Base-by-base conservation (phyloP, 2,329 filamentous ascomycete species). In the Alternaria hordeiaustralica region DNA sequence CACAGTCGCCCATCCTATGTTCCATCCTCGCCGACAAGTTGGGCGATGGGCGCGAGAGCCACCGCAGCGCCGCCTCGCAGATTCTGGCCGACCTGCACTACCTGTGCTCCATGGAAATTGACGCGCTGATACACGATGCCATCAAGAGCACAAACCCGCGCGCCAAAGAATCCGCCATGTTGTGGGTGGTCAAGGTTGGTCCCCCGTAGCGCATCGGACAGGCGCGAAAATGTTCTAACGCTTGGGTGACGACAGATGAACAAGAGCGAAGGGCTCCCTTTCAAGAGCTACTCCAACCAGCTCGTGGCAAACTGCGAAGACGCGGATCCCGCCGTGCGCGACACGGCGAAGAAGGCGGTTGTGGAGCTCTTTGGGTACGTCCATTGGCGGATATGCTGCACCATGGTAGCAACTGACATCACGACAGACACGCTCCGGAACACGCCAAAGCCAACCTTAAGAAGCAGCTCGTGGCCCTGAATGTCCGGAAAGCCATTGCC, bases 261-360 rank as follows among this genome's bases (percentile, higher is more conserved):
- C 78, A 87, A 90, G 75, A 90, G 93, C 58, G 88, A 94, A 62
- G 89, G 88, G 43, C 84, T 97, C 68, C 89, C 90, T 41, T 97
- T 97, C 81, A 91, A 93, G 66, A 84, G 84, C 73, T 97, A 96
- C 77, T 94, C 97, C 2, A 91, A 92, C 3, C 86, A 87, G 11
- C 85, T 97, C 44, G 95, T 97, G 82, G 90, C 93, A 58, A 87
- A 96, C 69, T 86, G 97, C 45, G 95, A 97, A 81, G 94, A 97
- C 79, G 92, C 94, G 10, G 95, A 97, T 78, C 91, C 92, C 54
- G 90, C 89, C 80, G 94, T 97, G 68, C 89, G 95, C 78, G 94
- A 97, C 74, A 87, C 88, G 41, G 93, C 94, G 65, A 97, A 96
- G 82, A 84, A 84, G 59, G 91, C 92, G 2, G 90, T 97, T 53